Base-by-base conservation (phyloP, 139 green algal species). In the Tetraselmis striata region DNA sequence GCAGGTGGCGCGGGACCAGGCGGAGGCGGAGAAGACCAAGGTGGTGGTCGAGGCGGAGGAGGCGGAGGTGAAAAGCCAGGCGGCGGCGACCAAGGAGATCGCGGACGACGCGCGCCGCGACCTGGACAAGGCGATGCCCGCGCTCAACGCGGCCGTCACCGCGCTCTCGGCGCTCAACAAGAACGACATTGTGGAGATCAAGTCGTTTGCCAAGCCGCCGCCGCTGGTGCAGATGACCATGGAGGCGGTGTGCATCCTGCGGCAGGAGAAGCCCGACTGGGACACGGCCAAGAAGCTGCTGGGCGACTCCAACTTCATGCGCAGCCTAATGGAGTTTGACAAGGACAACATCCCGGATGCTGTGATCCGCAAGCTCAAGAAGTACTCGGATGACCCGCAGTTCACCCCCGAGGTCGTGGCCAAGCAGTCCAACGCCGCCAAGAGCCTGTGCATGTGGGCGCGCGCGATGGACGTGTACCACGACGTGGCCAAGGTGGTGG, bases 391-490 rank as follows among this genome's bases (percentile, higher is more conserved):
- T 1, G 86, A 95, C 85, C 88, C 90, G 2, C 59, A 76, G 27
- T 97, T 94, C 89, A 91, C 83, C 1, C 90, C 89, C 23, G 93
- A 96, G 77, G 82, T 76, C 25, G 92, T 97, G 28, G 91, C 87
- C 27, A 94, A 93, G 86, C 90, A 95, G 82, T 91, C 84, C 78
- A 91, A 89, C 67, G 93, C 93, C 1, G 91, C 92, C 1, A 93
- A 90, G 88, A 92, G 85, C 2, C 86, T 97, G 77, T 97, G 93
- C 90, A 96, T 97, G 93, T 97, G 93, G 93, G 88, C 85, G 1
- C 84, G 91, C 2, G 92, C 93, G 77, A 97, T 97, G 93, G 91
- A 95, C 32, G 86, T 92, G 29, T 96, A 96, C 87, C 28, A 84
- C 83, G 84, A 83, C 26, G 86, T 94, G 29, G 84, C 83, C 31